Percentiles rank a stretch among this genome's conserved stretches.
phyloP scores from a whole-genome alignment of 2,329 filamentous ascomycete species.

The Colletotrichum sojae region DNA sequence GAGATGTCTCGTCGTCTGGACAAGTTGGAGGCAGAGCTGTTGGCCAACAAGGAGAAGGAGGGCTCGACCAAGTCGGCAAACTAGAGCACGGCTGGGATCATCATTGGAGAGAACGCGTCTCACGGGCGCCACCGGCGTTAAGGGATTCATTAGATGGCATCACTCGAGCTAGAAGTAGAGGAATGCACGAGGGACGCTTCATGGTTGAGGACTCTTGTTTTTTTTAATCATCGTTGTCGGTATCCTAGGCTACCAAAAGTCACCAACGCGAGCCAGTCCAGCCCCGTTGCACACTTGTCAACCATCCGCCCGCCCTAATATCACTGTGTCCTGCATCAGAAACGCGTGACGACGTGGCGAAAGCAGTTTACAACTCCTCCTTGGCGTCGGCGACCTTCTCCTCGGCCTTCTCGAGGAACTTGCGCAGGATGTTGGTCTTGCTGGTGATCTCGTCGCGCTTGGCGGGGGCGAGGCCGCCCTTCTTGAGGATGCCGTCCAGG shows the following conservation, averaged over 20 bases:
- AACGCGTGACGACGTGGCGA: neutral
- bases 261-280: slow-evolving; percentile 25
- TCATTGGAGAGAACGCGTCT: neutral
- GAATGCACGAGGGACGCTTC: neutral
- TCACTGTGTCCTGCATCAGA: slow-evolving; percentile 3
- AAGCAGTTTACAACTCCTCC: slow-evolving; percentile 75
- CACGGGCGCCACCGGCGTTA: slow-evolving; percentile 15
- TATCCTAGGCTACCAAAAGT: slow-evolving; percentile 33
- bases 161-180: slow-evolving; percentile 12
- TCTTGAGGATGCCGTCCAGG: slow-evolving; percentile 83
- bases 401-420: slow-evolving; percentile 76
- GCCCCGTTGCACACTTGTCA: slow-evolving; percentile 21
- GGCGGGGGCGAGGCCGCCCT: slow-evolving; percentile 85
- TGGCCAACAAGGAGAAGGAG: slow-evolving; percentile 67
- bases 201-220: slow-evolving; percentile 21
- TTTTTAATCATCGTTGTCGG: slow-evolving; percentile 26
- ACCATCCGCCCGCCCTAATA: slow-evolving; percentile 16
- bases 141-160: slow-evolving; percentile 15
- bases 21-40: slow-evolving; percentile 82
- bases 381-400: slow-evolving; percentile 68
- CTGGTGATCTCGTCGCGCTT: slow-evolving; percentile 91
- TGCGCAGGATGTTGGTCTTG: slow-evolving; percentile 89
- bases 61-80: slow-evolving; percentile 52
- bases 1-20: slow-evolving; percentile 92
- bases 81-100: slow-evolving; percentile 37